Evolutionary conservation across 805 yeast genomes (phyloP), one percentile per base, ranked within the genome.

Genomic region (Candida dajiaensis): DNA sequence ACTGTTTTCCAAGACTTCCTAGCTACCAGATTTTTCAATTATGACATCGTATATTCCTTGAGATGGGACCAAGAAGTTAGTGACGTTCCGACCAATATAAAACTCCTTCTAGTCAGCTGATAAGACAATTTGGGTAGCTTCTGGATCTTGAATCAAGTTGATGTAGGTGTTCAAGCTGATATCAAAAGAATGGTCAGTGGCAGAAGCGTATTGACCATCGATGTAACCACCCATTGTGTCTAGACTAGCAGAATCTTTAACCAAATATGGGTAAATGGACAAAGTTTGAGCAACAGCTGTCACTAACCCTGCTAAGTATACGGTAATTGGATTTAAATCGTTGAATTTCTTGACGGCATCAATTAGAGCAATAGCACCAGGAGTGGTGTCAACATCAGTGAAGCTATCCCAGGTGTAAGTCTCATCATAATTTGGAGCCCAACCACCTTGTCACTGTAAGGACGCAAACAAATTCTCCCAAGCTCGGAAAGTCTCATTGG

Each of bases 271-370:
- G 51, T 69, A 70, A 25, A 69, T 56, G 28, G 66, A 56, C 18
- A 71, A 35, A 18, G 76, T 74, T 55, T 68, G 71, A n/a, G 76
- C 76, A 37, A 71, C 69, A 21, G 72, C 70, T 38, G 76, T 71
- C 68, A 67, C 63, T 54, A 63, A 57, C 44, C 74, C 74, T 22
- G 71, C 73, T 42, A 72, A 68, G 48, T 60, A 69, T 40, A 71
- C 57, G 35, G 67, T 64, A 33, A 64, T 63, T 29, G 69, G 68
- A 7, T 65, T 66, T n/a, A 62, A 51, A 43, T 63, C 68, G 42
- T 63, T 64, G 58, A 67, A 49, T 37, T 57, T 50, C 52, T 64
- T 68, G 35, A 70, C 73, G 16, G 73, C 72, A 18, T 69, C 61
- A 48, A 71, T 66, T 49, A 71, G 48, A 38, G 72, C 72, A 46